Percentiles rank a stretch among this genome's conserved stretches.
These are phyloP conservation scores for Fragosphaeria purpurea DNA, from an alignment of 2,329 filamentous ascomycete genomes.

Conservation along the genomic window DNA sequence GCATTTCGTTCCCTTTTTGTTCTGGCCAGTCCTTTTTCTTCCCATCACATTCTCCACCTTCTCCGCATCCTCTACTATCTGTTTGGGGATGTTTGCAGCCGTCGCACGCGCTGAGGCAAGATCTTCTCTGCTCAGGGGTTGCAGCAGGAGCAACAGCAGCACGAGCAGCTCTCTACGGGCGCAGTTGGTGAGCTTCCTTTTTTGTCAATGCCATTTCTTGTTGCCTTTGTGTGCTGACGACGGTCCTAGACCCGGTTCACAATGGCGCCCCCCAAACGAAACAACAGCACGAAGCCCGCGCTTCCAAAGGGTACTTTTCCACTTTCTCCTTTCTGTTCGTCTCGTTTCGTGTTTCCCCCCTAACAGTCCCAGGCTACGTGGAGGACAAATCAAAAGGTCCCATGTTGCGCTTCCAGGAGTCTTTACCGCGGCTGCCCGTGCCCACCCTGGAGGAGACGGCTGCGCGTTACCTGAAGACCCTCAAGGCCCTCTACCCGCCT, in stretches of 20 bases:
- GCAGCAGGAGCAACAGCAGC: conserved; percentile 12
- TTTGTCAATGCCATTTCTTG: not conserved
- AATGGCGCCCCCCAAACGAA: conserved; percentile 47
- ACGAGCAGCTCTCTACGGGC: conserved; percentile 11
- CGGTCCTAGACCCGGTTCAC: conserved; percentile 13
- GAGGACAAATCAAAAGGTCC: conserved; percentile 70
- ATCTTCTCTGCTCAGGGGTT: conserved; percentile 22
- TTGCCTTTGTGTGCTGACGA: conserved; percentile 1
- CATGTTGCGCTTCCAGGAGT: conserved; percentile 79
- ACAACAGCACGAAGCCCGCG: conserved; percentile 38
- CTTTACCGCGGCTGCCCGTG: conserved; percentile 69
- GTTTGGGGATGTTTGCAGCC: conserved; percentile 26
- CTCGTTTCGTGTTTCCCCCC: not conserved
- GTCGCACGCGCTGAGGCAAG: conserved; percentile 26
- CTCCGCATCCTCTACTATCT: not conserved
- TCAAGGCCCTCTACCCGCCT: conserved; percentile 62
- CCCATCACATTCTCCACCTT: not conserved
- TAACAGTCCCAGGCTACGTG: conserved; percentile 53
- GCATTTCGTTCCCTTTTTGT: not conserved
- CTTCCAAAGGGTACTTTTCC: conserved; percentile 22
- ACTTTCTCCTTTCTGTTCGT: not conserved
- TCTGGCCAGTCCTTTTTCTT: not conserved
- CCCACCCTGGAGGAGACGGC: conserved; percentile 76
- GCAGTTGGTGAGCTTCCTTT: conserved; percentile 6
- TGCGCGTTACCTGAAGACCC: conserved; percentile 67